Percentiles rank a stretch among this genome's conserved stretches.
phyloP scores from a whole-genome alignment of 345 rosid genomes.

The Camelina laxa region DNA sequence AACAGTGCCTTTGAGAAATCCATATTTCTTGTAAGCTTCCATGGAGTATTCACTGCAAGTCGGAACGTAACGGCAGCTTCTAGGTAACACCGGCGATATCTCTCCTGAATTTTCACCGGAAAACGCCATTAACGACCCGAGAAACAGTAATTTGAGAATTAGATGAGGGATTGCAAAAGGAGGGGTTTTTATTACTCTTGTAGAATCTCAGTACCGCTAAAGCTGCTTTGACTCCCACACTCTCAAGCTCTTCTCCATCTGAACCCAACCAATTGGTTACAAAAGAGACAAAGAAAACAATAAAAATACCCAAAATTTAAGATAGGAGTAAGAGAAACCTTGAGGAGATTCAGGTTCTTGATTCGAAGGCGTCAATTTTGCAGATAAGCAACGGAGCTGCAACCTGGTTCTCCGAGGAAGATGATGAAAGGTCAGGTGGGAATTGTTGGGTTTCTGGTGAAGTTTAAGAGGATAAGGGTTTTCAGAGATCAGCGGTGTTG shows the following conservation, averaged over 20 bases:
- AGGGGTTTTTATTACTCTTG: conserved; percentile 51
- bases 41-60: conserved; percentile 93
- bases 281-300: not conserved
- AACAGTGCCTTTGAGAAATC: conserved; percentile 68
- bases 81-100: conserved; percentile 80
- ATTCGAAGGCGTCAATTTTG: conserved; percentile 36
- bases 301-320: not conserved
- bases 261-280: conserved; percentile 30
- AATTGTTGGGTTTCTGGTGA: not conserved
- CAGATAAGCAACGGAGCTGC: conserved; percentile 40
- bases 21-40: conserved; percentile 94
- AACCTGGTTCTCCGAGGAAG: conserved; percentile 28
- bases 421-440: conserved; percentile 1
- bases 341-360: conserved; percentile 47
- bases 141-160: not conserved
- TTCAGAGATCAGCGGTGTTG: conserved; percentile 17
- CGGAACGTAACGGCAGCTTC: conserved; percentile 82
- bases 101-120: conserved; percentile 60
- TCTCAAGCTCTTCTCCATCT: conserved; percentile 52
- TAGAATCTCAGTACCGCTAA: conserved; percentile 75
- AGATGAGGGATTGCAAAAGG: not conserved
- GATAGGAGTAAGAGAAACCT: conserved; percentile 42
- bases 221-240: conserved; percentile 81
- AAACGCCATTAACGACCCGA: conserved; percentile 1
- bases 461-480: conserved; percentile 33